A percentile compares a stretch with the other conserved stretches of the same genome.
phyloP scores from a whole-genome alignment of 1,284 basidiomycete genomes.

The Cutaneotrichosporon spelunceum region DNA sequence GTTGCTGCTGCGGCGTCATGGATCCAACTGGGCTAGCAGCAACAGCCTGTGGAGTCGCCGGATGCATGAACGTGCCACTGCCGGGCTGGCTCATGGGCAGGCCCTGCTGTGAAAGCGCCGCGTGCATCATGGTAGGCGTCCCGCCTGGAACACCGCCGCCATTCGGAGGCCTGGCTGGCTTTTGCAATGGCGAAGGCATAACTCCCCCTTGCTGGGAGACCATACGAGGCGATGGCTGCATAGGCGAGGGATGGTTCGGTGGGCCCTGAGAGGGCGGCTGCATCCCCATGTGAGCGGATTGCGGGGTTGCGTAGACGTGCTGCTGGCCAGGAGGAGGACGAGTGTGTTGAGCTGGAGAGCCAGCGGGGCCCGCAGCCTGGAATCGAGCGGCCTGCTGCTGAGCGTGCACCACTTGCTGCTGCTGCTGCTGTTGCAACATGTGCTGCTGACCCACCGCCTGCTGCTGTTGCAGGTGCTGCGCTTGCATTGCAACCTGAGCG shows the following conservation, averaged over 20 bases:
- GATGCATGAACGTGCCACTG: constrained; percentile 20
- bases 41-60: constrained; percentile 22
- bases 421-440: constrained; percentile 17
- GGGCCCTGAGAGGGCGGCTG: constrained; percentile 28
- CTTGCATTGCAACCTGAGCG: constrained; percentile 19
- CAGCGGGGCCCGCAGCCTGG: constrained; percentile 20
- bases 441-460: constrained; percentile 22
- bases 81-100: constrained; percentile 14
- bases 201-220: constrained; percentile 27
- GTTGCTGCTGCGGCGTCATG: constrained; percentile 31
- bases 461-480: constrained; percentile 21
- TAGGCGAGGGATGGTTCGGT: constrained; percentile 31
- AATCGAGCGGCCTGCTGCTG: constrained; percentile 23
- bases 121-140: constrained; percentile 38
- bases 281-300: constrained; percentile 25
- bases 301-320: constrained; percentile 28
- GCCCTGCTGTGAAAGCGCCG: constrained; percentile 34
- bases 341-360: constrained; percentile 31
- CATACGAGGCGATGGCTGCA: constrained; percentile 37
- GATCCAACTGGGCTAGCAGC: constrained; percentile 23
- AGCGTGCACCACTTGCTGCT: constrained; percentile 25
- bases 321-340: constrained; percentile 30
- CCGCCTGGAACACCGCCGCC: constrained; percentile 22
- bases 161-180: constrained; percentile 39
- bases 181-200: constrained; percentile 41